These are phyloP conservation scores for Quercus parvula DNA, from an alignment of 306 rosid species.

Conservation along the genomic window DNA sequence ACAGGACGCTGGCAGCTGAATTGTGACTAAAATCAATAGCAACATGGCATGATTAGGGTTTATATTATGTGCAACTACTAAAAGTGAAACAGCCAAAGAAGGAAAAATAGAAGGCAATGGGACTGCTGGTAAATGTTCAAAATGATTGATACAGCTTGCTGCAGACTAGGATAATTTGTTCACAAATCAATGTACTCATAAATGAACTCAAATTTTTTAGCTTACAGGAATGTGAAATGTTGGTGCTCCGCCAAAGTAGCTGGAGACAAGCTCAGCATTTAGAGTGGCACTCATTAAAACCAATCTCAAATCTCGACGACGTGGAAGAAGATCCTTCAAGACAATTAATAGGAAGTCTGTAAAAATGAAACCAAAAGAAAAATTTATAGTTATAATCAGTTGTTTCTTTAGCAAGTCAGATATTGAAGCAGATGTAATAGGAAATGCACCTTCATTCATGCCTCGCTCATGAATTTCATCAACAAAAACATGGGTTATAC, in stretches of 20 bases:
- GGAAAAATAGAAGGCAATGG: not conserved
- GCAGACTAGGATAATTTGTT: too few relatives aligned
- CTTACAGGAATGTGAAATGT: slow-evolving; percentile 57
- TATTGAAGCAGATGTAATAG: not conserved
- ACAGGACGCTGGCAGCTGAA: not conserved
- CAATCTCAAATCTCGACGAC: slow-evolving; percentile 51
- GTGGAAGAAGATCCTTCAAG: slow-evolving; percentile 54
- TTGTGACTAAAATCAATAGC: not conserved
- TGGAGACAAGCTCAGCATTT: slow-evolving; percentile 59
- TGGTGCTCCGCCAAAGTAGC: slow-evolving; percentile 55
- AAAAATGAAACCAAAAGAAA: not conserved
- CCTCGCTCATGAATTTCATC: slow-evolving; percentile 69
- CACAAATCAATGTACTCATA: not conserved
- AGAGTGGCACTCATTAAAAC: slow-evolving; percentile 60
- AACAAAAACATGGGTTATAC: slow-evolving; percentile 57
- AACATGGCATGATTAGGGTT: not conserved
- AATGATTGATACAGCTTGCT: too few relatives aligned
- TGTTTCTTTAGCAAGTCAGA: slow-evolving; percentile 6
- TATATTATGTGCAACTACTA: not conserved
- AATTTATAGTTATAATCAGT: not conserved
- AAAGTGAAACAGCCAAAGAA: not conserved
- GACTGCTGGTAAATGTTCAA: not conserved
- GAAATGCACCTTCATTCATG: slow-evolving; percentile 56
- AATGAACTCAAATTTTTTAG: slow-evolving; percentile 1
- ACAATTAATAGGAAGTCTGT: slow-evolving; percentile 56